A percentile compares a stretch with the other conserved stretches of the same genome.
Conservation (phyloP, 768 basidiomycete genomes). For the Macrolepiota fuliginosa region DNA sequence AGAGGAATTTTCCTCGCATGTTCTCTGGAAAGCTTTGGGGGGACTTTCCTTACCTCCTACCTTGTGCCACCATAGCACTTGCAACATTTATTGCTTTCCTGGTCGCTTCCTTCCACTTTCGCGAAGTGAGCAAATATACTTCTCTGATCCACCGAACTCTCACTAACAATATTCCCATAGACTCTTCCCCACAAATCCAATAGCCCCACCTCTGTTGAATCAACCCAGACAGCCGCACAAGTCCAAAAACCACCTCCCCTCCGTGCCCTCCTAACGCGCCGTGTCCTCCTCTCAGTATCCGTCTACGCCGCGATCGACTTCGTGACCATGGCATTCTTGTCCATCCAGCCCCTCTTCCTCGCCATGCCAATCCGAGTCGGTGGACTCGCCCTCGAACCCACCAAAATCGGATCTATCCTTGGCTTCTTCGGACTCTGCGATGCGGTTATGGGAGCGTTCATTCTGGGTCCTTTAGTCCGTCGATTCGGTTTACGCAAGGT, state of each 20-base stretch:
- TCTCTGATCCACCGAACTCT: not conserved
- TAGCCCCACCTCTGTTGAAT: not conserved
- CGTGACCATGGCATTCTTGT: conserved; percentile 48
- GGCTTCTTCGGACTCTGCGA: conserved; percentile 15
- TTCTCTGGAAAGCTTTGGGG: conserved; percentile 45
- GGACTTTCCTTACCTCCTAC: conserved; percentile 63
- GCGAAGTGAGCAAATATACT: conserved; percentile 34
- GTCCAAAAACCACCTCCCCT: not conserved
- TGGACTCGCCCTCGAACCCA: conserved; percentile 61
- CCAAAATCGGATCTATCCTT: conserved; percentile 58
- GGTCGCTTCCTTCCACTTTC: conserved; percentile 31
- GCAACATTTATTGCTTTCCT: conserved; percentile 29
- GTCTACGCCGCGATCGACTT: conserved; percentile 41
- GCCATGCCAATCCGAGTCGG: conserved; percentile 63
- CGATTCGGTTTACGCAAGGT: conserved; percentile 28
- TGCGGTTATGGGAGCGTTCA: conserved; percentile 41
- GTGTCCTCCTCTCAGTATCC: not conserved
- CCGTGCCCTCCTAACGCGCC: not conserved
- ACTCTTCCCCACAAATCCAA: not conserved
- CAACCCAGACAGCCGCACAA: not conserved
- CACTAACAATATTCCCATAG: not conserved
- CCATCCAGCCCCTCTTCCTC: conserved; percentile 65
- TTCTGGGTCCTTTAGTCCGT: conserved; percentile 37
- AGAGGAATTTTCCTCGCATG: conserved; percentile 39
- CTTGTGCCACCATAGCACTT: conserved; percentile 42